Base-by-base conservation (phyloP, 2,329 filamentous ascomycete genomes). In the Lachnellula hyalina region DNA sequence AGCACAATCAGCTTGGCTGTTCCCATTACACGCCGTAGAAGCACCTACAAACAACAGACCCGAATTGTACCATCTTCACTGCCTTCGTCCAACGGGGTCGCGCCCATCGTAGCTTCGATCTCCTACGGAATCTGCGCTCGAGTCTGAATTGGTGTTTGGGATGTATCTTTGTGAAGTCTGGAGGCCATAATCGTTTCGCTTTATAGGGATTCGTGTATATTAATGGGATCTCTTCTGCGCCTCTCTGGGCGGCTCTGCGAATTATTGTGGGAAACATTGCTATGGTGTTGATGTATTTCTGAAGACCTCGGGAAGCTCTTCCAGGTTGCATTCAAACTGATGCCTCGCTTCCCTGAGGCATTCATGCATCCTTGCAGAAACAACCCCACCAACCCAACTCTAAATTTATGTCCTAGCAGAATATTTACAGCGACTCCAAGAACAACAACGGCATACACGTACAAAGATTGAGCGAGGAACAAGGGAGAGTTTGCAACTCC, bases 91-190 rank as follows among this genome's bases (percentile, higher is more conserved):
- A 89, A 47, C 72, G 70, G 8, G 86, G 86, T 21, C 84, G 74
- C 41, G 79, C 77, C 67, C 79, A 81, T 63, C 83, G 81, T 62
- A 88, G 71, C 55, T 78, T 77, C 25, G 87, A 72, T 52, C 89
- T 79, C 51, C 89, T 79, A 72, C 90, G 87, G 73, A 87, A 92
- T 67, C 87, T 85, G 70, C 87, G 84, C 75, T 93, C 89, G 63
- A 90, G 85, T 44, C 84, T 80, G 68, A 92, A 87, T 71, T 92
- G 85, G 67, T 91, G 83, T 70, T 87, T 87, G 47, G 77, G 74
- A 38, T 83, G 83, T 56, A 93, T 79, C 67, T 82, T 80, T 59
- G 77, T 74, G 71, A 93, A 88, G 71, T 91, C 84, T 12, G 89
- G 89, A 54, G 89, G 89, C 89, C 89, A 93, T 61, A 82, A 75